Evolutionary conservation across 2,329 filamentous ascomycete species (phyloP).

Genomic region (Colletotrichum sp.): DNA sequence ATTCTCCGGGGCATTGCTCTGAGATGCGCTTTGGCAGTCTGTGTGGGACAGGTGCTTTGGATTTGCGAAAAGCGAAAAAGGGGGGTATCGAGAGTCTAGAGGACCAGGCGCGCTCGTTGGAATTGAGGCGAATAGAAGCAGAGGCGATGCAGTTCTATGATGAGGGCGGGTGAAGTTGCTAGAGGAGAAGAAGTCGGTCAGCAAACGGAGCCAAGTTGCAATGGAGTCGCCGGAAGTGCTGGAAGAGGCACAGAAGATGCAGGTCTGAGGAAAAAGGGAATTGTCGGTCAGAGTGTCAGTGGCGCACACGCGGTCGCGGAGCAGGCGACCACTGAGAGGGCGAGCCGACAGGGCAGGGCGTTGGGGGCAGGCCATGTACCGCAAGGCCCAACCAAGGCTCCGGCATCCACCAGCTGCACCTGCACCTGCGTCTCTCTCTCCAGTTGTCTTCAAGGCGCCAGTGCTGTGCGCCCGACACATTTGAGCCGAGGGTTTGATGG

Average conservation of each 20-base stretch:
- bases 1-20: conserved; percentile 65
- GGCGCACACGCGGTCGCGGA: conserved; percentile 14
- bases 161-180: neutral
- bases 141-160: conserved; percentile 3
- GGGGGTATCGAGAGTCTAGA: neutral
- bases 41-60: neutral
- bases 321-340: conserved; percentile 11
- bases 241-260: conserved; percentile 11
- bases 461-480: neutral
- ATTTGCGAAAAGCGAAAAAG: neutral
- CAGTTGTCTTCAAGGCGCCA: neutral
- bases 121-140: neutral
- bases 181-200: conserved; percentile 1
- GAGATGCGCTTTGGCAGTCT: conserved; percentile 12
- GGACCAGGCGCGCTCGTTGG: neutral
- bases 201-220: neutral
- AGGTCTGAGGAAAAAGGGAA: conserved; percentile 11
- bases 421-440: neutral
- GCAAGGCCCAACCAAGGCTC: neutral
- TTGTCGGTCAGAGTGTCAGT: conserved; percentile 21
- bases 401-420: neutral
- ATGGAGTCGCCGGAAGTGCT: conserved; percentile 2
- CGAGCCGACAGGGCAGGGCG: neutral
- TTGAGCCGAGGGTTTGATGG: neutral
- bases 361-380: neutral